These are phyloP conservation scores for Malus fusca DNA, from an alignment of 306 rosid genomes.

Conservation along the genomic window DNA sequence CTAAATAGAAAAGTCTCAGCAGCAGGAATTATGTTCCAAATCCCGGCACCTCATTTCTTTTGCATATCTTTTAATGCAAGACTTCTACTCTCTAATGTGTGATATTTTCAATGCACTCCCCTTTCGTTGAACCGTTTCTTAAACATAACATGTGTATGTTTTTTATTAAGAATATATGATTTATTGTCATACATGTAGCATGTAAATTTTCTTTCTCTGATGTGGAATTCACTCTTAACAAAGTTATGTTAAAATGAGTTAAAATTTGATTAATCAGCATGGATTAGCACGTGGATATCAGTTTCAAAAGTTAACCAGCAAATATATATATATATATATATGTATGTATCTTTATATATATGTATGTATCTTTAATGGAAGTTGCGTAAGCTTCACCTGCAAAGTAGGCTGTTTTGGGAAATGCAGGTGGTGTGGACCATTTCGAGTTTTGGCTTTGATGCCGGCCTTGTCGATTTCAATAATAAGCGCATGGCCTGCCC, in stretches of 20 bases:
- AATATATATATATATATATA: neutral
- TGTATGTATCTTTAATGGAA: neutral
- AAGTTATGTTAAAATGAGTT: neutral
- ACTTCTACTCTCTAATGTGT: neutral
- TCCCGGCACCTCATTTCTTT: no score
- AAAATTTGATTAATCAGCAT: neutral
- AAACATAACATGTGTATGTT: neutral
- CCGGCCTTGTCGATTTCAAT: conserved; percentile 6
- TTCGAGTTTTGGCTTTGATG: neutral
- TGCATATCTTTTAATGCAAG: no score
- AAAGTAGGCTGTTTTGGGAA: neutral
- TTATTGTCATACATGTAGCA: neutral
- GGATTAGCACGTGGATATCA: neutral
- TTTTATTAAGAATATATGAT: no score
- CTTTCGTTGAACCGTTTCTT: neutral
- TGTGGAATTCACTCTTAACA: no score
- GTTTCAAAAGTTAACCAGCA: neutral
- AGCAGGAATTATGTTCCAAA: no score
- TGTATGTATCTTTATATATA: no score
- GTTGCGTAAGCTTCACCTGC: neutral
- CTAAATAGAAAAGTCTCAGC: no score
- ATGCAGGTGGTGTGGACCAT: conserved; percentile 14
- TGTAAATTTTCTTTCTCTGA: no score
- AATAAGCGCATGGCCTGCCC: neutral
- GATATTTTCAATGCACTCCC: neutral